Conservation (phyloP, 441 rosid genomes). For the Aleurites moluccanus region DNA sequence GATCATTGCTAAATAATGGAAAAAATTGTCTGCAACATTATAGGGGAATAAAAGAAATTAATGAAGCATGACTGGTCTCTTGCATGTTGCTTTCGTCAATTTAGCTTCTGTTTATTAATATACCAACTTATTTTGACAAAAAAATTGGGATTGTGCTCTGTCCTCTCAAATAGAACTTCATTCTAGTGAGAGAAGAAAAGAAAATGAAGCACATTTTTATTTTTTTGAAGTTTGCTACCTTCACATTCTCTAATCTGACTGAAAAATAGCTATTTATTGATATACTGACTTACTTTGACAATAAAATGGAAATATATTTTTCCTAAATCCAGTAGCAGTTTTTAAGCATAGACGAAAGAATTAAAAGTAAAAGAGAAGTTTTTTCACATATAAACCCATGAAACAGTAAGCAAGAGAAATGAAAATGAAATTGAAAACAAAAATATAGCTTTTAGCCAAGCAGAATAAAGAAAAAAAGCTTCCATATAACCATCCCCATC, state of each 20-base stretch:
- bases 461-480: not conserved
- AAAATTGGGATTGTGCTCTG: not conserved
- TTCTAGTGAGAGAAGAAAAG: not conserved
- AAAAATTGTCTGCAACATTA: no score
- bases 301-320: not conserved
- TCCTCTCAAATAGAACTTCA: not conserved
- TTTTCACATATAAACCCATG: not conserved
- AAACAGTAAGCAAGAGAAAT: no score
- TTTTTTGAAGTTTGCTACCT: not conserved
- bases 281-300: not conserved
- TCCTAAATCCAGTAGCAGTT: not conserved
- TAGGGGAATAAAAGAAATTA: not conserved
- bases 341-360: not conserved
- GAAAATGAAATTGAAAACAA: not conserved
- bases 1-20: no score
- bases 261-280: not conserved
- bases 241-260: not conserved
- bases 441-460: not conserved
- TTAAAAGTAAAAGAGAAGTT: not conserved
- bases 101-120: no score
- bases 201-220: not conserved
- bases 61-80: not conserved
- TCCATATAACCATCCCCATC: not conserved
- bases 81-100: not conserved
- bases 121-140: not conserved